Evolutionary conservation across 1,284 basidiomycete genomes (phyloP), one percentile per base, ranked within the genome.

Genomic region (Hypsizygus ulmarius): DNA sequence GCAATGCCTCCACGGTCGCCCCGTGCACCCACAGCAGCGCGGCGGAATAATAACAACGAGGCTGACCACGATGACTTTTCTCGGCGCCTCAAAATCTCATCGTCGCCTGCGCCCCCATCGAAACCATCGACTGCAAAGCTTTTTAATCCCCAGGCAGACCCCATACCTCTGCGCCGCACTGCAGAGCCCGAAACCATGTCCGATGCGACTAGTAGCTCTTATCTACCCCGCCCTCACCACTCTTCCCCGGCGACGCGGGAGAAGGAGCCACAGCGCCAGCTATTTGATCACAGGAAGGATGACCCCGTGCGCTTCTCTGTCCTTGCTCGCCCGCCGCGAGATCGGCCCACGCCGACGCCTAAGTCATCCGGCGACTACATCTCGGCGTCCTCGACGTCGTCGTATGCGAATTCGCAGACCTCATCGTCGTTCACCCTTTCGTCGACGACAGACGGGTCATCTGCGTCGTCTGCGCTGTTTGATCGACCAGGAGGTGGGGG

Each of bases 251-350:
- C 65, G 73, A 16, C 70, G 66, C 25, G 55, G 59, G 33, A 59
- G 66, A 55, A 50, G 68, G 56, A 50, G 65, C 49, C 61, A 56
- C 44, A 21, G 68, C 77, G 82, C 4, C 85, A 87, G 55, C 76
- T 95, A 0, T 94, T 93, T 51, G 90, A 94, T 62, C 87, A 85
- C 51, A 74, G 87, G 39, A 87, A 87, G 63, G 87, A 95, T 63
- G 88, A 95, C 63, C 89, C 92, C 0, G 81, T 93, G 36, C 79
- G 84, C 5, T 93, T 93, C 65, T 73, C 79, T 33, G 79, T 82
- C 12, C 76, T 82, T 41, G 68, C 78, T 1, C 78, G 79, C 18
- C 78, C 83, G 1, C 58, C 60, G 28, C 53, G 68, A 39, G 55
- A 59, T 53, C 58, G 66, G 50, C 58, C 75, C 1, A 59, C 68